phyloP scores from a whole-genome alignment of 495 filamentous ascomycete species.

The Parachaetomium inaequale region DNA sequence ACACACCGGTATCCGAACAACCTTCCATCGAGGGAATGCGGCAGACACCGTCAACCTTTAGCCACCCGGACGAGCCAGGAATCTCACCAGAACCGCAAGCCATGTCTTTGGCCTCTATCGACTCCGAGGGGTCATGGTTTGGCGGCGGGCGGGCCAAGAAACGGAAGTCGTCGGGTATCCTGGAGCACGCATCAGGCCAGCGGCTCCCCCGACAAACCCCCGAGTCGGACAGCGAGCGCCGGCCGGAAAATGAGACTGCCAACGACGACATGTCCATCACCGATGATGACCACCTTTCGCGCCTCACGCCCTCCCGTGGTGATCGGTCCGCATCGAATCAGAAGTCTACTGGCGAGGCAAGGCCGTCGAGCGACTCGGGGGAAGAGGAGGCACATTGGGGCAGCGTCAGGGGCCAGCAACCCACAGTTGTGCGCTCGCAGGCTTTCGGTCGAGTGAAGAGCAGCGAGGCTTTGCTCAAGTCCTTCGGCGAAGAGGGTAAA shows the following conservation, averaged over 20 bases:
- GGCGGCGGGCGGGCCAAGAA: constrained; percentile 55
- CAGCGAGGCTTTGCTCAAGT: constrained; percentile 63
- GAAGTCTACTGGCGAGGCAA: constrained; percentile 46
- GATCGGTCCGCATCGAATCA: constrained; percentile 48
- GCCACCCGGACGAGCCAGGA: constrained; percentile 39
- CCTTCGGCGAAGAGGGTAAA: constrained; percentile 35
- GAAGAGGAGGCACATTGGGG: constrained; percentile 46
- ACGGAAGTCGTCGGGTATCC: constrained; percentile 39
- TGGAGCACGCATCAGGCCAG: constrained; percentile 33
- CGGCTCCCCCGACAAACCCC: constrained; percentile 41
- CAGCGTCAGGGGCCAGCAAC: constrained; percentile 37
- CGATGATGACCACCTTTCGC: constrained; percentile 62
- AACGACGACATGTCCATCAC: constrained; percentile 60
- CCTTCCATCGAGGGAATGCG: constrained; percentile 43
- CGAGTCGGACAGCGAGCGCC: constrained; percentile 26
- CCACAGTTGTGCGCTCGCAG: constrained; percentile 37
- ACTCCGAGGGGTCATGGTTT: constrained; percentile 91
- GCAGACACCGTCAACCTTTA: constrained; percentile 42
- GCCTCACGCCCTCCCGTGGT: constrained; percentile 52
- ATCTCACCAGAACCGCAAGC: constrained; percentile 46
- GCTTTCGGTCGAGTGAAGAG: constrained; percentile 37
- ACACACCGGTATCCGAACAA: constrained; percentile 48
- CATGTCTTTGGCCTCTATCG: constrained; percentile 76
- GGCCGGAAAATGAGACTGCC: constrained; percentile 16
- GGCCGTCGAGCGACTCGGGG: constrained; percentile 46